Evolutionary conservation across 192 early-diverging fungal species (phyloP), one percentile per base, ranked within the genome.

Genomic region (Bifiguratus adelaidae): DNA sequence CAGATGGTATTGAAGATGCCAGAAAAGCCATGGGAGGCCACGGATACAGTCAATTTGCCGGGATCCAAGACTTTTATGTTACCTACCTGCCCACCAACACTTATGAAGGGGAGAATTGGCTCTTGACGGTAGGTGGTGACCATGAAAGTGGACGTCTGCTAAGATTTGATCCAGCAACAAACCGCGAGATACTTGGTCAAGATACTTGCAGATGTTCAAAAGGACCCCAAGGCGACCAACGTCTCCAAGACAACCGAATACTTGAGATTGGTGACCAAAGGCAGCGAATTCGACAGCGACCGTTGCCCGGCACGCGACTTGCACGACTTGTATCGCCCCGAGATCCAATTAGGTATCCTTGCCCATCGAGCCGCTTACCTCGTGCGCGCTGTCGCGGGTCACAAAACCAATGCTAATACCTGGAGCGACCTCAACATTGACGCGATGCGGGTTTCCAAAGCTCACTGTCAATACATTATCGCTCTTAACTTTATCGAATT

Each of bases 381-480:
- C 56, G 80, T 79, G 0, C 53, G 56, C 5, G 68, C 72, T 16
- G 68, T 91, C 24, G 78, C 60, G 30, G n/a, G n/a, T n/a, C n/a
- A n/a, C n/a, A n/a, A n/a, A n/a, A n/a, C n/a, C n/a, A n/a, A n/a
- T n/a, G 68, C 2, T 41, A 51, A 35, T 42, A 61, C n/a, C 67
- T 67, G 13, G 58, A 65, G 81, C 44, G 77, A 78, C 32, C 65
- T 82, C 21, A 74, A 86, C 33, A 67, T 86, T 7, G 83, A 80
- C 35, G 81, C 82, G 65, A 73, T 75, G 71, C 58, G 68, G 19
- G 60, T 83, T 35, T 73, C 67, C 47, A 65, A 77, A 30, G 88
- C 88, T 4, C 85, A 91, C 51, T 74, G 80, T 20, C 77, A 91
- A 57, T 86, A 81, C 59, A 74, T 81, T 6, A 52, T 91, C 5